Conservation (phyloP, 306 rosid genomes). For the Prunus mongolica region DNA sequence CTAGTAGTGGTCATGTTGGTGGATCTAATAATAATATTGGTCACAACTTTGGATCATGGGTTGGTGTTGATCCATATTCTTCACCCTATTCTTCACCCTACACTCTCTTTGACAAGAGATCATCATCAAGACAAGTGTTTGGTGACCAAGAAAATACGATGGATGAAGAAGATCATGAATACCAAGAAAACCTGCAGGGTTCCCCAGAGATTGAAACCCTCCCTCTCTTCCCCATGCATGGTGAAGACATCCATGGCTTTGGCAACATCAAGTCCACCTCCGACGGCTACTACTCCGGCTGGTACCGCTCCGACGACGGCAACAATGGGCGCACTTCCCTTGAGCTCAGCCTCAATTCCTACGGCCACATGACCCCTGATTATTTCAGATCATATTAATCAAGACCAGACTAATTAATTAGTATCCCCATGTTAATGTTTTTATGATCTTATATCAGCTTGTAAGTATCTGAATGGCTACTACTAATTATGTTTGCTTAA, state of each 20-base stretch:
- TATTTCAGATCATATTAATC: conserved; percentile 26
- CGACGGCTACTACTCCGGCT: conserved; percentile 44
- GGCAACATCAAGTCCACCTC: conserved; percentile 51
- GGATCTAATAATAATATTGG: conserved; percentile 16
- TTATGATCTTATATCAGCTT: neutral
- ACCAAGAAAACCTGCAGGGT: conserved; percentile 7
- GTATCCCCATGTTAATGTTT: neutral
- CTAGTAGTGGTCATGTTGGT: conserved; percentile 36
- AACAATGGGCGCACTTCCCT: conserved; percentile 61
- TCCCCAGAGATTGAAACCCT: conserved; percentile 75
- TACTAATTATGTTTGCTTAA: neutral
- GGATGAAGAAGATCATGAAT: conserved; percentile 15
- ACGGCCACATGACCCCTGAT: conserved; percentile 50
- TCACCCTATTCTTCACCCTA: conserved; percentile 49
- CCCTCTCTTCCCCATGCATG: conserved; percentile 89
- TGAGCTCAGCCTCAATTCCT: conserved; percentile 85
- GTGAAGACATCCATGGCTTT: conserved; percentile 63
- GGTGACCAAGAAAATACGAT: conserved; percentile 11
- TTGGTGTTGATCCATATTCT: conserved; percentile 63
- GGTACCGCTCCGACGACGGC: conserved; percentile 37
- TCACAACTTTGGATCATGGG: conserved; percentile 55
- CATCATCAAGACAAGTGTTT: conserved; percentile 9
- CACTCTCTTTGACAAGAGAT: conserved; percentile 49
- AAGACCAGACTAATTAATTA: neutral
- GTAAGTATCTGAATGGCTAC: neutral